These are phyloP conservation scores for Sphaerostilbella broomeana DNA, from an alignment of 2,329 filamentous ascomycete species.

Conservation along the genomic window DNA sequence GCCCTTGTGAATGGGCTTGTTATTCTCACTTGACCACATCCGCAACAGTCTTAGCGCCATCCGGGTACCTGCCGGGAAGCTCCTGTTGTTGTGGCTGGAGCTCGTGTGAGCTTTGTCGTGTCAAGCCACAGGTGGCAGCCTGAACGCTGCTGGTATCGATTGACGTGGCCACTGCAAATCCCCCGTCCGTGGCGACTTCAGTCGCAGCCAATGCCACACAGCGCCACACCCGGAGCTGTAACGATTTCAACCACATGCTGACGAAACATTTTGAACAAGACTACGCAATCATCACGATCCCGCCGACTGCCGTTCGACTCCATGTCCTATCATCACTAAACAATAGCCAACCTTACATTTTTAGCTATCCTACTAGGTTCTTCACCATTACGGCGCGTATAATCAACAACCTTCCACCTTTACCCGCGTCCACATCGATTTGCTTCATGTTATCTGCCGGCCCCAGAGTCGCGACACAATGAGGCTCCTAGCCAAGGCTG, in stretches of 20 bases:
- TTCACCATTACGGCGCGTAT: background rate
- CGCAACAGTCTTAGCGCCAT: too few species aligned
- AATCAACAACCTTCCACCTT: background rate
- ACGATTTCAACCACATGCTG: constrained; percentile 11
- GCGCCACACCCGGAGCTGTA: constrained; percentile 9
- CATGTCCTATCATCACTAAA: background rate
- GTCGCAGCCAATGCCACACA: constrained; percentile 7
- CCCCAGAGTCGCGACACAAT: constrained; percentile 39
- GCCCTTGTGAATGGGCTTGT: too few species aligned
- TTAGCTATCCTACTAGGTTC: background rate
- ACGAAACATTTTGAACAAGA: constrained; percentile 8
- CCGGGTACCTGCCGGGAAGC: too few species aligned
- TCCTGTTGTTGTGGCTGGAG: constrained; percentile 14
- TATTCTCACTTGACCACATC: too few species aligned
- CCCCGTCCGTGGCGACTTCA: constrained; percentile 10
- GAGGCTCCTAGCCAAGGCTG: constrained; percentile 45
- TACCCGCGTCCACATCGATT: background rate
- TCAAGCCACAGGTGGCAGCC: constrained; percentile 7
- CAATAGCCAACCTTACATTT: too few species aligned
- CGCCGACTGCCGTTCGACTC: too few species aligned
- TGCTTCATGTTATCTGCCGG: constrained; percentile 38
- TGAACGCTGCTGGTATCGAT: background rate
- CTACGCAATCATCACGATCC: constrained; percentile 11
- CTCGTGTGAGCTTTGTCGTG: background rate
- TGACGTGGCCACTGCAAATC: constrained; percentile 11